phyloP scores from a whole-genome alignment of 2,329 filamentous ascomycete species.

The Diaporthe amygdali region DNA sequence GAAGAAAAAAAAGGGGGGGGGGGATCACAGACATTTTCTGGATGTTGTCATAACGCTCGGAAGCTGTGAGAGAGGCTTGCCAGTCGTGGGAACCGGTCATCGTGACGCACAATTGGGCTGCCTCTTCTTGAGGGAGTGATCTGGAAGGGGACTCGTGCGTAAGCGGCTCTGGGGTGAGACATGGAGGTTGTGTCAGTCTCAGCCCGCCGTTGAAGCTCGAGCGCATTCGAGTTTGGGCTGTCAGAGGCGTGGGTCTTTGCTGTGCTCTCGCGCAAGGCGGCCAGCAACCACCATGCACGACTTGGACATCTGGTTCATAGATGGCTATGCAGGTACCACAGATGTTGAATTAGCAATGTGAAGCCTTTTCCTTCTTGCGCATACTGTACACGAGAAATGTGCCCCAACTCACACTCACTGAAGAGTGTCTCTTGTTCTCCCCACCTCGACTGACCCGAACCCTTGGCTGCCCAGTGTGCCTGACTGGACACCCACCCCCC shows the following conservation, averaged over 20 bases:
- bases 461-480: neutral
- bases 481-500: neutral
- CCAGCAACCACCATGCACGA: neutral
- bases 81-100: constrained; percentile 44
- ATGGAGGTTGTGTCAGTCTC: constrained; percentile 6
- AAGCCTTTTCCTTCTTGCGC: no score
- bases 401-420: no score
- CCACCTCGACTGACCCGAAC: neutral
- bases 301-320: neutral
- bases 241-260: neutral
- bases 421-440: no score
- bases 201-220: constrained; percentile 6
- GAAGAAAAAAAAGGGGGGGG: neutral
- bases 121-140: neutral
- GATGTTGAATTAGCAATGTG: neutral
- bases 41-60: constrained; percentile 67
- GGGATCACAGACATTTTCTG: constrained; percentile 60
- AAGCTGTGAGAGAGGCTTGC: constrained; percentile 59
- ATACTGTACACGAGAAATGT: neutral
- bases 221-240: neutral
- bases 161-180: neutral
- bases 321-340: neutral
- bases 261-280: no score
- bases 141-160: neutral
- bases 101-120: neutral